Evolutionary conservation across 2,329 filamentous ascomycete genomes (phyloP), one percentile per base, ranked within the genome.

Genomic region (Tolypocladium cylindrosporum): DNA sequence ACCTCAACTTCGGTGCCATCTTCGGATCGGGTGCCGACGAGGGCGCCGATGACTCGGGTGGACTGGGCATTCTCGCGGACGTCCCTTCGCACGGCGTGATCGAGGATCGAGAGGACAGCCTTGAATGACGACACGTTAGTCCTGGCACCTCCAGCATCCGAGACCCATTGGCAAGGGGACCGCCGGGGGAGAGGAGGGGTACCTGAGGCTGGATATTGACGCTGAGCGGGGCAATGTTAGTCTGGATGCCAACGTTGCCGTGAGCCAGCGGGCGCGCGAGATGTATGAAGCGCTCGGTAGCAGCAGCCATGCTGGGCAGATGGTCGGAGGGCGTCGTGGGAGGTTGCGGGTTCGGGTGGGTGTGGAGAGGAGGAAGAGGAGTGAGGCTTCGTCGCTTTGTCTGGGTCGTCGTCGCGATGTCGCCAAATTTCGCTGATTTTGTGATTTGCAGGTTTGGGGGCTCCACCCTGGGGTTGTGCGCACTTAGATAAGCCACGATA

Each of bases 1-100:
- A 99, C 94, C 76, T 96, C 91, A 69, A 96, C 90, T 75, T 97
- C 93, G 71, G 89, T 91, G 74, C 93, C 94, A 81, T 99, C 94
- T 79, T 99, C 94, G 72, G 89, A 94, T 66, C 94, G 89, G 65
- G 88, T 88, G 71, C 94, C 94, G 59, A 99, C 86, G 58, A 99
- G 85, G 60, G 94, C 96, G 69, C 94, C 94, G 71, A 99, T 99
- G 63, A 99, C 94, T 71, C 94, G 90, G 69, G 94, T 91, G 71
- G 94, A 91, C 75, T 96, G 91, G 64, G 88, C 87, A 63, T 64
- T 66, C 65, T 85, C 80, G 66, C 77, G 78, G 65, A 77, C 76
- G 69, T 95, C 91, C 70, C 93, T 88, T 75, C 94, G 90, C 65
- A 93, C 85, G 65, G 93, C 92, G 80, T 99, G 94, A 78, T 99